Percentiles rank a stretch among this genome's conserved stretches.
phyloP scores from a whole-genome alignment of 1,139 yeast species.

The Candida mesenterica region DNA sequence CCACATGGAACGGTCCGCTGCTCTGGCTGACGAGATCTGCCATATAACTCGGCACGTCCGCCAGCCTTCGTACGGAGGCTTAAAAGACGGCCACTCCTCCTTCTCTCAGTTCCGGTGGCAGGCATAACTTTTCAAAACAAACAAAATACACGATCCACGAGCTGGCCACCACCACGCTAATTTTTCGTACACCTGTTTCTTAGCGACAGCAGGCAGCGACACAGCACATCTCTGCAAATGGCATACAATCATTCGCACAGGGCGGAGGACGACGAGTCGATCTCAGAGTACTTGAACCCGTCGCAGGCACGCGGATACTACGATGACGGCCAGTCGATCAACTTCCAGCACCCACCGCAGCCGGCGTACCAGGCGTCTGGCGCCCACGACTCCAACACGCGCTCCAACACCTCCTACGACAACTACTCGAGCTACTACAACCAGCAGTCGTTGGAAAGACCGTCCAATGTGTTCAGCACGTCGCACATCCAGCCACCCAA shows the following conservation, averaged over 20 bases:
- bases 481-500: conserved; percentile 19
- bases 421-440: conserved; percentile 19
- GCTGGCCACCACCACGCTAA: too few relatives aligned
- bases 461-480: conserved; percentile 27
- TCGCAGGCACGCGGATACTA: conserved; percentile 20
- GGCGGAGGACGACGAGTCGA: conserved; percentile 1
- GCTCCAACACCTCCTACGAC: conserved; percentile 18
- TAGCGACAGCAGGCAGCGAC: too few relatives aligned
- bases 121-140: conserved; percentile 1
- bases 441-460: conserved; percentile 17
- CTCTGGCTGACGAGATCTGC: too few relatives aligned
- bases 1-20: too few relatives aligned
- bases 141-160: neutral
- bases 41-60: too few relatives aligned
- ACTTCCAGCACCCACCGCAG: conserved; percentile 37
- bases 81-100: too few relatives aligned
- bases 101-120: too few relatives aligned
- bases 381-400: conserved; percentile 6
- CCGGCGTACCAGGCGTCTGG: conserved; percentile 19
- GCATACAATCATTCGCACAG: too few relatives aligned
- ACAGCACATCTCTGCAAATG: too few relatives aligned
- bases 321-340: conserved; percentile 23
- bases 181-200: too few relatives aligned
- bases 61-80: too few relatives aligned
- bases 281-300: conserved; percentile 16